These are phyloP conservation scores for Phaffomyces antillensis DNA, from an alignment of 805 yeast species.

Conservation along the genomic window DNA sequence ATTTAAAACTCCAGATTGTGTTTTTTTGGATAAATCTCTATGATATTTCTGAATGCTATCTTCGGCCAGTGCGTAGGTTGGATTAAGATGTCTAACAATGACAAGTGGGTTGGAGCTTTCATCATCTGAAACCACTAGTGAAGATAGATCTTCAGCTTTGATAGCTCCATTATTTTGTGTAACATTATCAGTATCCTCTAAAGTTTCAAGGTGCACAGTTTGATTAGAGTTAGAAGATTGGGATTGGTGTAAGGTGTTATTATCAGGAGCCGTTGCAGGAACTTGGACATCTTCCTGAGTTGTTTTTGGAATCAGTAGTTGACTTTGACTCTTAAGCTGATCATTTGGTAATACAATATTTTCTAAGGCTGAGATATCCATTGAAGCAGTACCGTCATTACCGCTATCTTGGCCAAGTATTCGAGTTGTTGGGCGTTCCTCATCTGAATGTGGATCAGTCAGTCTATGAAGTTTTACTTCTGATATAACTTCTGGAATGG, in stretches of 20 bases:
- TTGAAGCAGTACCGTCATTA: too few relatives aligned
- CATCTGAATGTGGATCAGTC: not conserved
- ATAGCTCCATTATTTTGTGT: not conserved
- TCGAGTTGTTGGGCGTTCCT: not conserved
- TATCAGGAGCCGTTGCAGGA: slow-evolving; percentile 21
- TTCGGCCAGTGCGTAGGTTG: slow-evolving; percentile 9
- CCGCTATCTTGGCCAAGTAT: too few relatives aligned
- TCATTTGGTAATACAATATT: not conserved
- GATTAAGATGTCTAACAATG: not conserved
- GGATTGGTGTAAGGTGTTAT: not conserved
- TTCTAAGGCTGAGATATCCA: too few relatives aligned
- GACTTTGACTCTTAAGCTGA: not conserved
- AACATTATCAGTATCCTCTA: not conserved
- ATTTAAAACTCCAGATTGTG: not conserved
- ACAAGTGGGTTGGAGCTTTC: slow-evolving; percentile 7
- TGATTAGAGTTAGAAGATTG: not conserved
- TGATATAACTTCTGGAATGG: not conserved
- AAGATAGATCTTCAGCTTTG: slow-evolving; percentile 3
- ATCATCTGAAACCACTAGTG: slow-evolving; percentile 21
- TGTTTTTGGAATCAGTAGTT: not conserved
- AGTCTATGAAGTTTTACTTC: not conserved
- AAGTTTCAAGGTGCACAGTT: not conserved
- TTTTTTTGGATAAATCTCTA: not conserved
- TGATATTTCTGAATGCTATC: slow-evolving; percentile 15
- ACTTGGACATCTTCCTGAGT: slow-evolving; percentile 18